Conservation (phyloP, 306 rosid genomes). For the Datisca glomerata region DNA sequence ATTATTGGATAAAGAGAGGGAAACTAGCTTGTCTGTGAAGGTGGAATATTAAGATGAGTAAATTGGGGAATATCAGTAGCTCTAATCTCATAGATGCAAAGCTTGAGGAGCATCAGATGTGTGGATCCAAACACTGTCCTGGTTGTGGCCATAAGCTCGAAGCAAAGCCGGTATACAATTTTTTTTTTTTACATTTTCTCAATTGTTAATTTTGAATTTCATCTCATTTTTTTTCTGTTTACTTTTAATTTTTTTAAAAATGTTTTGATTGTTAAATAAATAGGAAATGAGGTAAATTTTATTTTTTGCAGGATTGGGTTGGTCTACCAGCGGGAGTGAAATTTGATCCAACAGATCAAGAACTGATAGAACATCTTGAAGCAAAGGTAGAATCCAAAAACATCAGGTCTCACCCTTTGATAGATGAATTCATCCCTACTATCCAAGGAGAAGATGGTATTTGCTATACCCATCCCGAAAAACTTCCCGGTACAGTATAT, state of each 20-base stretch:
- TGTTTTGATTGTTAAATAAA: too few relatives aligned
- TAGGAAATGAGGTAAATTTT: too few relatives aligned
- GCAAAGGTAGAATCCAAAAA: conserved; percentile 83
- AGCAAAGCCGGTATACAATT: conserved; percentile 54
- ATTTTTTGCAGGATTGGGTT: conserved; percentile 68
- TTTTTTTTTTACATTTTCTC: conserved; percentile 1
- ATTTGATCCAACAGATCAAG: conserved; percentile 99
- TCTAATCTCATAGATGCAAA: conserved; percentile 90
- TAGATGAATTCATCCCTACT: conserved; percentile 93
- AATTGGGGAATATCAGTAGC: conserved; percentile 44
- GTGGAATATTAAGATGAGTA: conserved; percentile 43
- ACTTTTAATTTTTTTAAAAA: background rate
- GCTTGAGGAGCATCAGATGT: conserved; percentile 91
- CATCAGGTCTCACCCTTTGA: conserved; percentile 88
- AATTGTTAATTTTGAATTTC: conserved; percentile 14
- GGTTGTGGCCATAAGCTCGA: conserved; percentile 92
- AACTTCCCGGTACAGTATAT: conserved; percentile 70
- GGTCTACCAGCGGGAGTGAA: conserved; percentile 99
- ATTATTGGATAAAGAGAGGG: too few relatives aligned
- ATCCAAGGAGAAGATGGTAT: conserved; percentile 99
- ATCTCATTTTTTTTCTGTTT: conserved; percentile 6
- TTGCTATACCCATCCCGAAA: conserved; percentile 98
- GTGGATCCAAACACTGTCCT: conserved; percentile 96
- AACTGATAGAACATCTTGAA: conserved; percentile 92
- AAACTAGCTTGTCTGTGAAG: too few relatives aligned